Conservation (phyloP, 202 grass and related monocot genomes). For the Brachypodium distachyon region DNA sequence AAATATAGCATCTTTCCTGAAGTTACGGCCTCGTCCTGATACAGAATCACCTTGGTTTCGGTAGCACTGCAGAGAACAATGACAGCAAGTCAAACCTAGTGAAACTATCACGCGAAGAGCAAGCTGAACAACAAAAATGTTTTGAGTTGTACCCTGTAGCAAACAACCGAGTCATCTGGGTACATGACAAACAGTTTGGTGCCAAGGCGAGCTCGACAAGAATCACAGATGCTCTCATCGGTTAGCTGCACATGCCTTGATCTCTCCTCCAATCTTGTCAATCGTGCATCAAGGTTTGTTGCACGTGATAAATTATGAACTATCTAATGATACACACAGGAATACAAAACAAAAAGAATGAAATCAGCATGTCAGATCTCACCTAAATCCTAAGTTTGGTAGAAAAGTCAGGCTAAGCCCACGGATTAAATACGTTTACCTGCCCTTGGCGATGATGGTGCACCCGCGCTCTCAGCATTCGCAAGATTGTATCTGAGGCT, state of each 20-base stretch:
- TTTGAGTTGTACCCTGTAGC: slow-evolving; percentile 64
- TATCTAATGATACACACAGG: slow-evolving; percentile 44
- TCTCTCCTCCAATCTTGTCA: slow-evolving; percentile 92
- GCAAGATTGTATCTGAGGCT: slow-evolving; percentile 80
- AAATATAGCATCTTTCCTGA: slow-evolving; percentile 59
- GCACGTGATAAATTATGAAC: slow-evolving; percentile 77
- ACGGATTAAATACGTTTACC: slow-evolving; percentile 28
- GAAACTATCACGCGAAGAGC: neutral
- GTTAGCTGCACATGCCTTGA: slow-evolving; percentile 90
- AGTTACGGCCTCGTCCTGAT: slow-evolving; percentile 37
- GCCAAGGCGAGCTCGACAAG: slow-evolving; percentile 73
- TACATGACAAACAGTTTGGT: slow-evolving; percentile 99
- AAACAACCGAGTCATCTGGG: slow-evolving; percentile 88
- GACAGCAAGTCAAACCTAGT: neutral
- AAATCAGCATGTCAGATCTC: neutral
- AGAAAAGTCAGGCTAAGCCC: neutral
- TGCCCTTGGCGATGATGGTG: slow-evolving; percentile 95
- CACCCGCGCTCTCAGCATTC: slow-evolving; percentile 85
- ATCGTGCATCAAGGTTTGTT: slow-evolving; percentile 66
- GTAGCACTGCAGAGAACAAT: slow-evolving; percentile 64
- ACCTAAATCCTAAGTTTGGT: neutral
- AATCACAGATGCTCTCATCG: slow-evolving; percentile 77
- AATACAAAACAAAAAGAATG: neutral
- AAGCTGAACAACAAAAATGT: neutral
- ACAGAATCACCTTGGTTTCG: slow-evolving; percentile 82